Conservation (phyloP, 306 rosid species). For the Pterocarpus macrocarpus region DNA sequence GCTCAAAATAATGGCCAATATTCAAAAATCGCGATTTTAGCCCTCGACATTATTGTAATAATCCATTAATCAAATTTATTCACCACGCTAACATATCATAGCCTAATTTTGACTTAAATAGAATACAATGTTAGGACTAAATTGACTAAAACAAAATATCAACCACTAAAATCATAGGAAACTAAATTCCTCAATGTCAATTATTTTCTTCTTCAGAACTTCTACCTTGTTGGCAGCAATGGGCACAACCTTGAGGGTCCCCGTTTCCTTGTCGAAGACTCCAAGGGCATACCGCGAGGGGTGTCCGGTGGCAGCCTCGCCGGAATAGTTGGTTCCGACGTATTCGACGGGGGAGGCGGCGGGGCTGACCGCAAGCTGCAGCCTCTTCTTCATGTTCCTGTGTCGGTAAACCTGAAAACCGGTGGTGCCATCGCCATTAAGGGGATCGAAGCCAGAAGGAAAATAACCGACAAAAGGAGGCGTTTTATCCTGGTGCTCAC, state of each 20-base stretch:
- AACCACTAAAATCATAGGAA: too few species aligned
- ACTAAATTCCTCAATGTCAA: too few species aligned
- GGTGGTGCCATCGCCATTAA: constrained; percentile 28
- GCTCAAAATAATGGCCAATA: not conserved
- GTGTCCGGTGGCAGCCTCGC: constrained; percentile 78
- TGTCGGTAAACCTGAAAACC: constrained; percentile 57
- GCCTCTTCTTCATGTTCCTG: constrained; percentile 61
- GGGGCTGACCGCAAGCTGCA: constrained; percentile 81
- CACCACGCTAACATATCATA: too few species aligned
- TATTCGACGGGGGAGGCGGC: constrained; percentile 68
- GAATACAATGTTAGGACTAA: too few species aligned
- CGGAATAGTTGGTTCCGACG: constrained; percentile 78
- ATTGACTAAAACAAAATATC: too few species aligned
- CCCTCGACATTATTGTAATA: too few species aligned
- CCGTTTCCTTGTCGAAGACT: constrained; percentile 76
- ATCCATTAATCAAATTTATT: too few species aligned
- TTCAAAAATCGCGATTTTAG: not conserved
- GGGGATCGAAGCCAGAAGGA: constrained; percentile 80
- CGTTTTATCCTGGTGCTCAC: constrained; percentile 52
- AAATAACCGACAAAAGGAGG: constrained; percentile 82
- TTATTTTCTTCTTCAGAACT: not conserved
- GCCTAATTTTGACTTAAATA: too few species aligned
- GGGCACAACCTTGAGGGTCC: constrained; percentile 68
- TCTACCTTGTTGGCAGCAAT: constrained; percentile 78
- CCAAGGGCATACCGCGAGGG: constrained; percentile 73